phyloP scores from a whole-genome alignment of 169 alveolate genomes.

The Eimeria maxima region DNA sequence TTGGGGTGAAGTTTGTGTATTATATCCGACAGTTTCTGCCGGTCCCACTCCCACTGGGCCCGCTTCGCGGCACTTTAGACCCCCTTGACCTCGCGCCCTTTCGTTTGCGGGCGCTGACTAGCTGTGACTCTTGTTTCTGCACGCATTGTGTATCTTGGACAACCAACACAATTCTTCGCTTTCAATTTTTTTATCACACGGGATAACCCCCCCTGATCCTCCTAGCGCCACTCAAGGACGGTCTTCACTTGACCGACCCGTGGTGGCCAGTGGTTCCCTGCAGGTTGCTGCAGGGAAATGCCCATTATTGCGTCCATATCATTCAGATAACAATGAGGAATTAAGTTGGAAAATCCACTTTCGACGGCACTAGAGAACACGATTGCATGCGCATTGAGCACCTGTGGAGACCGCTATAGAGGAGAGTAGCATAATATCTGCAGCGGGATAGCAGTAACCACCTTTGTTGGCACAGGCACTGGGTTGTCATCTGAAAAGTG shows the following conservation, averaged over 20 bases:
- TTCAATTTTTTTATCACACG: background rate
- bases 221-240: background rate
- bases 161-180: background rate
- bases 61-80: background rate
- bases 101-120: background rate
- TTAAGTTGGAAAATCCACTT: background rate
- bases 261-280: conserved; percentile 49
- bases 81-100: conserved; percentile 3
- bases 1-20: background rate
- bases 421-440: background rate
- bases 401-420: background rate
- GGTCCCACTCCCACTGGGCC: background rate
- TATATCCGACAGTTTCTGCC: background rate
- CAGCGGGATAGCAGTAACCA: background rate
- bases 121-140: conserved; percentile 5
- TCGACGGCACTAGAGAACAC: background rate
- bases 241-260: conserved; percentile 33
- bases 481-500: background rate
- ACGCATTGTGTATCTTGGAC: background rate
- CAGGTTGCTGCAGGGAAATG: background rate
- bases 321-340: background rate
- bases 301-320: background rate
- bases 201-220: background rate
- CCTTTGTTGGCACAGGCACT: background rate
- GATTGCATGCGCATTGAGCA: background rate